Evolutionary conservation across 495 filamentous ascomycete species (phyloP), one percentile per base, ranked within the genome.

Genomic region (Neurospora pannonica): DNA sequence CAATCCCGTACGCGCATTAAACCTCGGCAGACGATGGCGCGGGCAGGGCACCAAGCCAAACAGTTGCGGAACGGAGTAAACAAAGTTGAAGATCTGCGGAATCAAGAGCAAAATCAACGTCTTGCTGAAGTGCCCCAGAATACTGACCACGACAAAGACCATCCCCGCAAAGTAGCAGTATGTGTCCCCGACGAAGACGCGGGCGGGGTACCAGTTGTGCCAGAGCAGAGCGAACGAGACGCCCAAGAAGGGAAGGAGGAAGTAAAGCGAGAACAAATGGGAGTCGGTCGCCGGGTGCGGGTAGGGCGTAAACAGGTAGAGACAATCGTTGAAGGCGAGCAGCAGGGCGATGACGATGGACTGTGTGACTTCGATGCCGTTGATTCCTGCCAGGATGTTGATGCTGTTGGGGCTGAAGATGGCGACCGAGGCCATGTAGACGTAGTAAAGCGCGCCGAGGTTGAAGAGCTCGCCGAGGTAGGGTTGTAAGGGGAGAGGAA

Each of bases 91-190:
- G 74, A 95, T 93, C 83, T 99, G 96, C 21, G 96, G 96, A 17
- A 98, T 87, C 76, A 99, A 92, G 2, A 98, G 85, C 71, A 98
- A 87, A 43, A 97, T 88, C 54, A 99, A 85, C 24, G 96, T 99
- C 85, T 99, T 99, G 86, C 92, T 95, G 83, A 99, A 99, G 83
- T 99, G 96, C 1, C 96, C 96, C 31, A 97, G 85, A 74, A 99
- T 97, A 70, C 93, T 94, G 74, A 98, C 96, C 72, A 98, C 94
- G 21, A 94, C 97, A 78, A 99, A 98, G 13, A 97, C 93, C 95
- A 98, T 99, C 73, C 96, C 96, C 0, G 96, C 95, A 78, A 99
- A 97, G 82, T 99, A 99, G 86, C 96, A 99, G 85, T 98, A 99
- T 21, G 96, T 99, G 80, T 99, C 96, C 34, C 96, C 96, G 1